Evolutionary conservation across 2,329 filamentous ascomycete species (phyloP), one percentile per base, ranked within the genome.

Genomic region (Alternaria consortialis): DNA sequence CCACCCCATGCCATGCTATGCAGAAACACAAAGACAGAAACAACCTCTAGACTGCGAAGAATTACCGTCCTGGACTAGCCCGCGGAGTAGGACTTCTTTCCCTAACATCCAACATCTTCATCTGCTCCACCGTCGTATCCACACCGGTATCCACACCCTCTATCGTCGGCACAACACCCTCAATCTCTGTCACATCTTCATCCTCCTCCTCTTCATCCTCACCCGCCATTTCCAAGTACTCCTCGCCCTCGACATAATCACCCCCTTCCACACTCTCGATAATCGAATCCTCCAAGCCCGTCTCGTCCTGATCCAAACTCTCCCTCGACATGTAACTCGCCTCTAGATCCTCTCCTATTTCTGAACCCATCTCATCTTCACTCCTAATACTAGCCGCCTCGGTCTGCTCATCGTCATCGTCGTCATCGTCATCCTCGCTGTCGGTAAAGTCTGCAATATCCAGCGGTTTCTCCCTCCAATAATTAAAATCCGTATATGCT

Each of bases 401-500:
- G 0, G 82, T 81, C 3, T 77, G 76, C 2, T 81, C 80, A 5
- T 84, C 85, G 2, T 85, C 86, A 4, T 79, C 76, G 7, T 57
- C 60, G 4, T 32, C 31, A 32, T 55, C 54, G 8, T 56, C 54
- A 3, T 63, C 62, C 2, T 95, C 94, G 44, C 91, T 96, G 53
- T 91, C 91, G 1, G 91, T 93, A 70, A 98, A 98, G 55, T 97
- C 92, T 42, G 93, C 91, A 27, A 97, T 81, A 52, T 97, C 93
- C 15, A 94, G 85, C 2, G 93, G 92, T 48, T 86, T 85, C 64
- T 97, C 91, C 64, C 96, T 87, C 95, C 95, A 99, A 81, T 97
- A 99, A 58, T 89, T 94, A 80, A 99, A 99, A 77, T 99, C 95
- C 0, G 95, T 99, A 74, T 92, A 99, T 58, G 97, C 91, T 77